A percentile compares a stretch with the other conserved stretches of the same genome.
Conservation (phyloP, 805 yeast species). For the Pichia membranifaciens region DNA sequence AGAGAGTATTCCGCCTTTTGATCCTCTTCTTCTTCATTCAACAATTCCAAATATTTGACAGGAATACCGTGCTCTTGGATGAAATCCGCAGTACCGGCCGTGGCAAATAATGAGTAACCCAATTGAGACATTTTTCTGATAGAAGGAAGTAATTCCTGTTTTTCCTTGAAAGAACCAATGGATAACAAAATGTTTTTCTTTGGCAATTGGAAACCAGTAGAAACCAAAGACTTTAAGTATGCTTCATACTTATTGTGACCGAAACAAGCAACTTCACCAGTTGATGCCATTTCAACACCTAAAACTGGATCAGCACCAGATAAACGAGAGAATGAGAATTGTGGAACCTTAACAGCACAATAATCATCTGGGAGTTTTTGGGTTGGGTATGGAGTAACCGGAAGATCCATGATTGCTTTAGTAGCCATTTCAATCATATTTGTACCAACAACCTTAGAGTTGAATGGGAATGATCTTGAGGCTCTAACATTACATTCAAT, state of each 20-base stretch:
- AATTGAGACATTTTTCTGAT: slow-evolving; percentile 72
- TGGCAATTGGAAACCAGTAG: slow-evolving; percentile 94
- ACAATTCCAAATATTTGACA: slow-evolving; percentile 88
- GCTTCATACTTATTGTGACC: slow-evolving; percentile 97
- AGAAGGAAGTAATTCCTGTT: slow-evolving; percentile 85
- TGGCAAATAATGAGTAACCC: slow-evolving; percentile 90
- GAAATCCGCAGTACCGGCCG: slow-evolving; percentile 99
- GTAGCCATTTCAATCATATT: slow-evolving; percentile 97
- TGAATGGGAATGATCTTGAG: slow-evolving; percentile 98
- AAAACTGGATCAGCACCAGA: slow-evolving; percentile 97
- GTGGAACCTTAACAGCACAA: slow-evolving; percentile 95
- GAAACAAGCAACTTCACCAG: slow-evolving; percentile 97
- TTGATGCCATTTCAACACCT: slow-evolving; percentile 99
- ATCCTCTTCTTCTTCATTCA: slow-evolving; percentile 59
- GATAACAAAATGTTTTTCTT: slow-evolving; percentile 91
- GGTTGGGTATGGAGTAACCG: slow-evolving; percentile 85
- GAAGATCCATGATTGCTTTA: slow-evolving; percentile 85
- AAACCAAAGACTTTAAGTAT: slow-evolving; percentile 85
- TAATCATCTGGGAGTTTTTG: slow-evolving; percentile 86
- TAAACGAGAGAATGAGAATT: slow-evolving; percentile 92
- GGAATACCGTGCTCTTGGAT: slow-evolving; percentile 92
- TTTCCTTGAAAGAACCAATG: slow-evolving; percentile 95
- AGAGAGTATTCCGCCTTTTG: slow-evolving; percentile 92
- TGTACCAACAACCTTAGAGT: slow-evolving; percentile 94
- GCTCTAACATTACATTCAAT: slow-evolving; percentile 99